These are phyloP conservation scores for Martensiomyces pterosporus DNA, from an alignment of 192 early-diverging fungal genomes.

Conservation along the genomic window DNA sequence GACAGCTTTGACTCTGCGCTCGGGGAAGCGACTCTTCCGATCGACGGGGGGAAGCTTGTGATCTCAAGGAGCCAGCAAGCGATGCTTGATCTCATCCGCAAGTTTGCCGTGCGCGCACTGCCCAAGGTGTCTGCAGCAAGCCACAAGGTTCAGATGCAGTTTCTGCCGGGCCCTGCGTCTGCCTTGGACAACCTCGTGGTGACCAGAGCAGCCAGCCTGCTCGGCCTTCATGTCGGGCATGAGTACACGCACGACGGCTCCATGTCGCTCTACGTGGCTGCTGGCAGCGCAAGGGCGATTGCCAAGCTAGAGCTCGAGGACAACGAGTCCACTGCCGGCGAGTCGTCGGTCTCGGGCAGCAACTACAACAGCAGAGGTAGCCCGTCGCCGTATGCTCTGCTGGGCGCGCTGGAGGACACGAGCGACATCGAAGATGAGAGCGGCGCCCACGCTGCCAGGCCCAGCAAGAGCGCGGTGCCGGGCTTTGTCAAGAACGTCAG, in stretches of 20 bases:
- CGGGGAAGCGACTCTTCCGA: conserved; percentile 33
- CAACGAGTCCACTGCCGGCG: conserved; percentile 18
- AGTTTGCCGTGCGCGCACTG: conserved; percentile 38
- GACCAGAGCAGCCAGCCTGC: conserved; percentile 26
- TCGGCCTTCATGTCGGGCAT: conserved; percentile 40
- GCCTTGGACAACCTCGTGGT: conserved; percentile 39
- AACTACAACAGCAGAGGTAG: conserved; percentile 3
- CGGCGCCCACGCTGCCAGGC: conserved; percentile 37
- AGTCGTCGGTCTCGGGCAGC: conserved; percentile 4
- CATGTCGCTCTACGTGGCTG: conserved; percentile 42
- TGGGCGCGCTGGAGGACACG: conserved; percentile 30
- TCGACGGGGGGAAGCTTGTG: conserved; percentile 31
- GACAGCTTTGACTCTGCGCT: conserved; percentile 22
- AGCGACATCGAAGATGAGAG: conserved; percentile 31
- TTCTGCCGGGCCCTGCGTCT: conserved; percentile 29
- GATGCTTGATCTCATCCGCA: conserved; percentile 36
- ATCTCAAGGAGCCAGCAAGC: conserved; percentile 37
- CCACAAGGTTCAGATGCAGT: conserved; percentile 45
- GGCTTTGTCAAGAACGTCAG: conserved; percentile 48
- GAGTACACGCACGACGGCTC: conserved; percentile 41
- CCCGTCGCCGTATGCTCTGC: neutral
- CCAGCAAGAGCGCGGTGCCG: conserved; percentile 50
- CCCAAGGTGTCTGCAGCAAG: conserved; percentile 27
- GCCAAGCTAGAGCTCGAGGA: conserved; percentile 48
- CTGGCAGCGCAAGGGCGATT: conserved; percentile 33